Percentiles rank a stretch among this genome's conserved stretches.
Conservation (phyloP, 2,329 filamentous ascomycete genomes). For the Penicillium sp. region DNA sequence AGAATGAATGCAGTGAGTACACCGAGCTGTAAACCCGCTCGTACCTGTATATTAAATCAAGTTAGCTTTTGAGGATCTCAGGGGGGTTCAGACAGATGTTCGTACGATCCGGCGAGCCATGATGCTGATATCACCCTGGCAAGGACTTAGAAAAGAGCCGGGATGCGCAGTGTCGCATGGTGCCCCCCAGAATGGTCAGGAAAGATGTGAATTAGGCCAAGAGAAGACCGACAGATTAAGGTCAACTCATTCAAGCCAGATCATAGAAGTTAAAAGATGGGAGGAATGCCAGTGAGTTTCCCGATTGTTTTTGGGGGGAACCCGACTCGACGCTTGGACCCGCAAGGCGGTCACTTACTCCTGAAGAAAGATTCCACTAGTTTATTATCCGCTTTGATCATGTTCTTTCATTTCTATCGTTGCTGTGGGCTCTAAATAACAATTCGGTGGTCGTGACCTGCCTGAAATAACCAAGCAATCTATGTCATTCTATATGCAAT, state of each 20-base stretch:
- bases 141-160: conserved; percentile 28
- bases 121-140: conserved; percentile 33
- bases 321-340: conserved; percentile 17
- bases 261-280: conserved; percentile 7
- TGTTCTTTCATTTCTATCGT: neutral
- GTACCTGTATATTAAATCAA: conserved; percentile 43
- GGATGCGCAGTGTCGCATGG: conserved; percentile 33
- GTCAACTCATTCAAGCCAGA: conserved; percentile 33
- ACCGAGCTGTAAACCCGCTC: conserved; percentile 73
- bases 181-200: conserved; percentile 22
- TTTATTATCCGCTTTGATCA: conserved; percentile 8
- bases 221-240: conserved; percentile 28
- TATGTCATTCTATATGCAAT: neutral
- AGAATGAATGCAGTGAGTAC: conserved; percentile 66
- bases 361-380: conserved; percentile 12
- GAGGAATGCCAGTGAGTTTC: conserved; percentile 2
- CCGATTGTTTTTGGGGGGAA: conserved; percentile 13
- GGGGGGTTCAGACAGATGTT: neutral
- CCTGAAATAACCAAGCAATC: neutral
- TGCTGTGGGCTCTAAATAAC: neutral
- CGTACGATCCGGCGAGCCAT: conserved; percentile 48
- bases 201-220: conserved; percentile 13
- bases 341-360: conserved; percentile 34
- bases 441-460: neutral
- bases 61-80: neutral